These are phyloP conservation scores for Cephaloascus fragrans DNA, from an alignment of 805 yeast species.

Conservation along the genomic window DNA sequence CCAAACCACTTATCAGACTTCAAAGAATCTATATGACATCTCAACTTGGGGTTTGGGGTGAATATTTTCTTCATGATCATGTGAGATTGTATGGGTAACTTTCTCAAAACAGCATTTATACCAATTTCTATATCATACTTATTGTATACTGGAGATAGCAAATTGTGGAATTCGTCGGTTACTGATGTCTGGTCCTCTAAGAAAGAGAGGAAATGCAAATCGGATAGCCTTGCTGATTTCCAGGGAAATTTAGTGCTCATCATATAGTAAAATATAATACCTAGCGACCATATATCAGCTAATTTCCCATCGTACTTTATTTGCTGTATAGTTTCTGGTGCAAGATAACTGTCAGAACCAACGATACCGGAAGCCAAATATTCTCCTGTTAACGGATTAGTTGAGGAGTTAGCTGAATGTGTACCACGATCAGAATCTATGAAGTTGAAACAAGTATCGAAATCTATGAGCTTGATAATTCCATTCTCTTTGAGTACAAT, in stretches of 20 bases:
- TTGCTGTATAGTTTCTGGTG: slow-evolving; percentile 34
- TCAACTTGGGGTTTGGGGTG: background rate
- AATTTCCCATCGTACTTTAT: slow-evolving; percentile 29
- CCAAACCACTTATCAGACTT: background rate
- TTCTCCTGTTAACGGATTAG: background rate
- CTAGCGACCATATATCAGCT: slow-evolving; percentile 43
- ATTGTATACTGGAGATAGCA: background rate
- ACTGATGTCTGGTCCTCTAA: background rate
- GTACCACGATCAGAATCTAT: too few species aligned
- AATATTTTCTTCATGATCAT: background rate
- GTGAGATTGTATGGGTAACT: background rate
- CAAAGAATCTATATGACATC: background rate
- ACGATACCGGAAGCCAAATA: slow-evolving; percentile 29
- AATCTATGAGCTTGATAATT: slow-evolving; percentile 34
- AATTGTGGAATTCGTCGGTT: background rate
- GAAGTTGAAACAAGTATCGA: slow-evolving; percentile 16
- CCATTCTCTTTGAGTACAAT: slow-evolving; percentile 22
- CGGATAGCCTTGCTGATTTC: slow-evolving; percentile 29
- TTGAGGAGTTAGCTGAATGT: slow-evolving; percentile 2
- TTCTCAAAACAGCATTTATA: background rate
- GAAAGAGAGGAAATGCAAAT: slow-evolving; percentile 9
- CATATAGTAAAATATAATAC: slow-evolving; percentile 27
- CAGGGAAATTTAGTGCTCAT: slow-evolving; percentile 30
- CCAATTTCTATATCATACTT: background rate
- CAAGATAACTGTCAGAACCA: slow-evolving; percentile 34